Base-by-base conservation (phyloP, 768 basidiomycete genomes). In the Suillus weaverae region DNA sequence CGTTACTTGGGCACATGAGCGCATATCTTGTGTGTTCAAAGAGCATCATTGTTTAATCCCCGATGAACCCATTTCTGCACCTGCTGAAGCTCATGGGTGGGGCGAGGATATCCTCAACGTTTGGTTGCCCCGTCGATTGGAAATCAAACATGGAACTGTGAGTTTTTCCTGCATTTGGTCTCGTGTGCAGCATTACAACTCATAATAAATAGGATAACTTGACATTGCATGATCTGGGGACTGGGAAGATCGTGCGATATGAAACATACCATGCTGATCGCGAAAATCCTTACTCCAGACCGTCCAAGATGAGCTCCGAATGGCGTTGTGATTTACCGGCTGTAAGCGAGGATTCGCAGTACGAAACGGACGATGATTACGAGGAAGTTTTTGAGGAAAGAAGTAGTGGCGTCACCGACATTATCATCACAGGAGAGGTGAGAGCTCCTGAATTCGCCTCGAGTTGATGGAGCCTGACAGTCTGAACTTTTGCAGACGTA, bases 401-500 rank as follows among this genome's bases (percentile, higher is more conserved):
- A 8, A 68, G 69, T 5, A 82, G 81, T 63, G 81, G 82, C 39
- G 74, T 85, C n/a, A 72, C 75, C 61, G 85, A 86, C 67, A 83
- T 86, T 38, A 72, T 87, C 65, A 75, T 86, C 61, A 83, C 83
- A 16, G 85, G 85, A 41, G 77, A 83, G 71, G 84, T 84, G 64
- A 30, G 79, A 70, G 54, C 62, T 33, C 41, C 26, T n/a, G 14
- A 7, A 33, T 39, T 41, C 20, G 22, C 14, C 39, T 61, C 33
- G 10, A 38, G 36, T 26, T 20, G 4, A 20, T 57, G 36, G 18
- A 59, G 18, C 16, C 4, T 59, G 56, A 39, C 26, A 6, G 18
- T 39, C 4, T 20, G 18, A 41, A 26, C 6, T 41, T 55, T 59
- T 61, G 59, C 60, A 84, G 84, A 83, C 81, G 26, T 74, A 76